These are phyloP conservation scores for Olyra latifolia DNA, from an alignment of 176 grass and related monocot species.

Conservation along the genomic window DNA sequence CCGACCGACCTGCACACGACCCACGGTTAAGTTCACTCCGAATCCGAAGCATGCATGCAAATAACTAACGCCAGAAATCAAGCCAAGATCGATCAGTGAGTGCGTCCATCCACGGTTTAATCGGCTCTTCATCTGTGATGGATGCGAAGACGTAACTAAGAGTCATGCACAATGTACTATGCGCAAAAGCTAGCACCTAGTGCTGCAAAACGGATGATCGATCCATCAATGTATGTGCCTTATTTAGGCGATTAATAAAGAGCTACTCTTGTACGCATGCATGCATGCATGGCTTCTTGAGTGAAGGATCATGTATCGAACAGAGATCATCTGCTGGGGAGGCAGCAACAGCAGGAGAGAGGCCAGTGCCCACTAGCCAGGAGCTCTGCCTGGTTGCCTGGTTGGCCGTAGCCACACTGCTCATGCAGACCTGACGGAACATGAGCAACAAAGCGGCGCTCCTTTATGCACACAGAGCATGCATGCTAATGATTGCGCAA, in stretches of 20 bases:
- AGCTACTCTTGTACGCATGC: not conserved
- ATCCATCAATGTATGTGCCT: not conserved
- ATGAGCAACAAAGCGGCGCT: not conserved
- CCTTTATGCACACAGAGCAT: not conserved
- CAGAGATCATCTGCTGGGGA: not conserved
- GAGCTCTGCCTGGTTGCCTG: too few relatives aligned
- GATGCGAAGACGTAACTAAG: not conserved
- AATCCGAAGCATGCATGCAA: too few relatives aligned
- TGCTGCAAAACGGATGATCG: not conserved
- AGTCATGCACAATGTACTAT: not conserved
- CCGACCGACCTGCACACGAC: not conserved
- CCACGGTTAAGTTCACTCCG: not conserved
- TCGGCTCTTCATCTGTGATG: not conserved
- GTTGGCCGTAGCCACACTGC: not conserved
- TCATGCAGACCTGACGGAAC: not conserved
- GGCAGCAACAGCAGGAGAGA: not conserved
- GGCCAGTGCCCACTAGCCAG: not conserved
- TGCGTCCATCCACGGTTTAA: not conserved
- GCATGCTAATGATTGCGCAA: constrained; percentile 36
- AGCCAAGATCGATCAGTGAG: too few relatives aligned
- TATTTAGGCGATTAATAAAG: constrained; percentile 4
- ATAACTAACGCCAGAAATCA: too few relatives aligned
- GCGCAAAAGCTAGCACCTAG: not conserved
- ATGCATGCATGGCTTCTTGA: not conserved
- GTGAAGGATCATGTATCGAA: too few relatives aligned